phyloP scores from a whole-genome alignment of 192 early-diverging fungal genomes.

The Obelidium mucronatum region DNA sequence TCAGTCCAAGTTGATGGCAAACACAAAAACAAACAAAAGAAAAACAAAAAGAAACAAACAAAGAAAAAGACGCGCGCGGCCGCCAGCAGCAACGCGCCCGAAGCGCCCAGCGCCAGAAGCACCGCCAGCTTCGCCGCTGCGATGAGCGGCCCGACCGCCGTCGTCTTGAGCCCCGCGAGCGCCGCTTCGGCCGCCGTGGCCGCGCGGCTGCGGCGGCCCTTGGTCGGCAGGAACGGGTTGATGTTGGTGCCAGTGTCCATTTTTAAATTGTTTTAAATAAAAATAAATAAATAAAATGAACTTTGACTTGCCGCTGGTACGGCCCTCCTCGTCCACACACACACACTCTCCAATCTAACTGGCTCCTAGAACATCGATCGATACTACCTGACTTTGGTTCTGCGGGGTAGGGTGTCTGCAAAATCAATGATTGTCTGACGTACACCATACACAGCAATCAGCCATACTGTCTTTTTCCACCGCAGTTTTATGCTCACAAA shows the following conservation, averaged over 20 bases:
- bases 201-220: background rate
- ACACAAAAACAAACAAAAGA: too few relatives aligned
- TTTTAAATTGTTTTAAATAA: constrained; percentile 69
- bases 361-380: constrained; percentile 38
- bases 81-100: too few relatives aligned
- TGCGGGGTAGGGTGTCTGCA: constrained; percentile 35
- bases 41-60: background rate
- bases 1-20: background rate
- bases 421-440: background rate
- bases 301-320: constrained; percentile 12
- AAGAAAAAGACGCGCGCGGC: background rate
- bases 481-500: constrained; percentile 46
- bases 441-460: constrained; percentile 38
- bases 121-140: constrained; percentile 4
- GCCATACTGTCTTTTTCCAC: constrained; percentile 55
- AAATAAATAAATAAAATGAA: background rate
- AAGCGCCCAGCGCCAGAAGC: too few relatives aligned
- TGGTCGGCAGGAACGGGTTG: constrained; percentile 84
- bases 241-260: constrained; percentile 83
- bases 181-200: background rate
- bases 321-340: background rate
- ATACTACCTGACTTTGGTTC: constrained; percentile 43
- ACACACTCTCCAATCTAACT: background rate
- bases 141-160: constrained; percentile 9
- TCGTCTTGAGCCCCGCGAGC: background rate